Evolutionary conservation across 257 asterid genomes (phyloP).

Genomic region (Anisodus tanguticus): DNA sequence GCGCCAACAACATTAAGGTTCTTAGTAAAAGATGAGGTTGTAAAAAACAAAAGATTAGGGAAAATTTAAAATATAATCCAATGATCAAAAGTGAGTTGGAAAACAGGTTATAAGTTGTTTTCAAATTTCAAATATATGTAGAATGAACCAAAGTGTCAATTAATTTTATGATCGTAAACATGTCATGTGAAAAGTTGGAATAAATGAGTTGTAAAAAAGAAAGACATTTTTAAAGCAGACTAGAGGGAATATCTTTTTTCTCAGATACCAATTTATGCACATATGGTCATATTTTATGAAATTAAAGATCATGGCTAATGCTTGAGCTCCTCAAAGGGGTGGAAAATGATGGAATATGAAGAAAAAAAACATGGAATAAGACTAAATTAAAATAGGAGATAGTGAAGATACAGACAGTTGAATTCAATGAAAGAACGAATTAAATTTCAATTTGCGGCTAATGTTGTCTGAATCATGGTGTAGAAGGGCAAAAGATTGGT

Average conservation of each 20-base stretch:
- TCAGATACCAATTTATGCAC: background rate
- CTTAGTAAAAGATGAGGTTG: background rate
- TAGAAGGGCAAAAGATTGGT: background rate
- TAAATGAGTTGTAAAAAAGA: too few relatives aligned
- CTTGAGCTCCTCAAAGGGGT: conserved; percentile 15
- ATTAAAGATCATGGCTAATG: conserved; percentile 21
- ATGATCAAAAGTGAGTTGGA: too few relatives aligned
- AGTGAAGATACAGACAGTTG: background rate
- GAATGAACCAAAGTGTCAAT: too few relatives aligned
- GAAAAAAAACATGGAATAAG: background rate
- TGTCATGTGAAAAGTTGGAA: too few relatives aligned
- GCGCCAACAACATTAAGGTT: background rate
- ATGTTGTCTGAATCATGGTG: conserved; percentile 21
- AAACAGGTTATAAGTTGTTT: too few relatives aligned
- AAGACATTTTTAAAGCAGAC: too few relatives aligned
- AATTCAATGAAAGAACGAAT: conserved; percentile 11
- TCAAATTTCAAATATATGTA: too few relatives aligned
- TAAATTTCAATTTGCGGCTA: background rate
- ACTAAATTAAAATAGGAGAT: conserved; percentile 9
- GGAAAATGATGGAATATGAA: conserved; percentile 11
- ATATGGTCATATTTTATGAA: background rate
- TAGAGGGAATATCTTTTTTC: too few relatives aligned
- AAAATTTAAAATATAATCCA: too few relatives aligned
- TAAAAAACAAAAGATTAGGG: too few relatives aligned
- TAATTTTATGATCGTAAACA: too few relatives aligned